Percentiles rank a stretch among this genome's conserved stretches.
Conservation (phyloP, 2,329 filamentous ascomycete genomes). For the Achaetomium macrosporum region DNA sequence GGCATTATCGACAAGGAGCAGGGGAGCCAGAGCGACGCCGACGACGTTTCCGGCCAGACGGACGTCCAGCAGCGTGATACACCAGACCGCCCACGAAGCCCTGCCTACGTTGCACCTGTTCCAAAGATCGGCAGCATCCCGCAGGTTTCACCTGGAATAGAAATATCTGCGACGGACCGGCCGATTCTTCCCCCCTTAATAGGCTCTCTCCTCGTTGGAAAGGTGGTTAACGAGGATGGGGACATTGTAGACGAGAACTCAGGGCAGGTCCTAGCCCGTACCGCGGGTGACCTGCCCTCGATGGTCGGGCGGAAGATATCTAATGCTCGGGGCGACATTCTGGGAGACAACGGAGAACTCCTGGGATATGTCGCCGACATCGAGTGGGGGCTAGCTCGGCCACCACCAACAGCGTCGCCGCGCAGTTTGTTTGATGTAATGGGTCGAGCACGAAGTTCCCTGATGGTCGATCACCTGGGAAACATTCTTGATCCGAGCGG, state of each 20-base stretch:
- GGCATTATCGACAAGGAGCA: constrained; percentile 4
- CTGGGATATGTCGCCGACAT: constrained; percentile 42
- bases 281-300: constrained; percentile 48
- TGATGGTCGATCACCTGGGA: constrained; percentile 39
- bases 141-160: constrained; percentile 33
- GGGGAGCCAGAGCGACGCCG: constrained; percentile 6
- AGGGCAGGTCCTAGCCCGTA: constrained; percentile 46
- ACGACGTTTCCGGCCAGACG: background rate
- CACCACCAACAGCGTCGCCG: constrained; percentile 13
- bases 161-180: constrained; percentile 27
- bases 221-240: constrained; percentile 48
- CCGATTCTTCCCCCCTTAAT: constrained; percentile 25
- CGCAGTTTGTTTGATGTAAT: constrained; percentile 31
- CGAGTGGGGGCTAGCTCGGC: constrained; percentile 26
- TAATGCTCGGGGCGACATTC: constrained; percentile 40
- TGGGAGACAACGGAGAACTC: constrained; percentile 38
- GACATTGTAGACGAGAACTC: constrained; percentile 44
- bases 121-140: constrained; percentile 30
- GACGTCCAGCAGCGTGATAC: background rate
- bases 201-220: constrained; percentile 38
- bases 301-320: constrained; percentile 47
- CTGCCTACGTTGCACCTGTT: constrained; percentile 37
- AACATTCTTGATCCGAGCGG: constrained; percentile 43
- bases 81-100: constrained; percentile 22
- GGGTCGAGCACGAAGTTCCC: constrained; percentile 29